Base-by-base conservation (phyloP, 2,329 filamentous ascomycete genomes). In the Aspergillus eucalypticola region DNA sequence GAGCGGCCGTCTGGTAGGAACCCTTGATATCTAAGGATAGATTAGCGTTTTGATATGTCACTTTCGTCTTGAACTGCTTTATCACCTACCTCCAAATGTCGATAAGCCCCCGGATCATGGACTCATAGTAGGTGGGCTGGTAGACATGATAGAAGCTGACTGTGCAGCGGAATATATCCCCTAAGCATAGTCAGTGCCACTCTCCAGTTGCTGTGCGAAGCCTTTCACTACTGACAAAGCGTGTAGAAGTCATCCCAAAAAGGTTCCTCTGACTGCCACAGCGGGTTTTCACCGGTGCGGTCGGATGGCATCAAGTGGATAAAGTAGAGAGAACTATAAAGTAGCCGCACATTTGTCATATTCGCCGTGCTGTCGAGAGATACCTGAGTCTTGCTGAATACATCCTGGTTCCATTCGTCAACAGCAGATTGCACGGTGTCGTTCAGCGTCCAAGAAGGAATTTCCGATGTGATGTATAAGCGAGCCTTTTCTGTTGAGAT, bases 191-290 rank as follows among this genome's bases (percentile, higher is more conserved):
- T 11, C 11, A 41, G 11, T 11, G 25, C 53, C 3, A 80, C 0
- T 57, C 25, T 19, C 27, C 8, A 8, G 7, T 55, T 44, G 13
- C 4, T 3, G 17, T 5, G 5, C 5, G 10, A 15, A 32, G 2
- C 19, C 13, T 84, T 5, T 35, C 11, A 35, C 5, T 2, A 61
- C 69, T 63, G 35, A 73, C 71, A 73, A 56, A 73, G 64, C 3
- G 88, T 90, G 66, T 89, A 90, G 15, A 88, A 84, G 58, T 90
- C 88, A 63, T 89, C 86, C 70, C 88, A 91, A 66, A 87, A 90
- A 1, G 88, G 88, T 72, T 90, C 88, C 0, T 70, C 68, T 0
- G 85, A 87, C 0, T 78, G 71, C 88, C 88, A 91, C 0, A 82
- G 74, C 0, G 88, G 88, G 63, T 90, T 91, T 70, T 91, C 89